A percentile compares a stretch with the other conserved stretches of the same genome.
These are phyloP conservation scores for Simmondsia chinensis DNA, from an alignment of 148 eudicot species.

Conservation along the genomic window DNA sequence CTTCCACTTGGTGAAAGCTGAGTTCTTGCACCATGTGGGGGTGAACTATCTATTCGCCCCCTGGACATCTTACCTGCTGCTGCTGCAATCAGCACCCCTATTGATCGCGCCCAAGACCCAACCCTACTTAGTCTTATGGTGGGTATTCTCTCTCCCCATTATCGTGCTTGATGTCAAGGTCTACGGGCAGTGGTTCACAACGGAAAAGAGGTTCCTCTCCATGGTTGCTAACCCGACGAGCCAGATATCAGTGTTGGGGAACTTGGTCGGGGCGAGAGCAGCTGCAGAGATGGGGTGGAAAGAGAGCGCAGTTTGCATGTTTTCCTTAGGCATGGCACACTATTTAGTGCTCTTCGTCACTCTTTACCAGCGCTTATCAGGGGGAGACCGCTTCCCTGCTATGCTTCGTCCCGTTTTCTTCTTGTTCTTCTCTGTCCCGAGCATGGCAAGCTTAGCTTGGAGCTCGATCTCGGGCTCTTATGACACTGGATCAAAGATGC, in stretches of 20 bases:
- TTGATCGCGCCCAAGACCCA: slow-evolving; percentile 3
- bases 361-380: slow-evolving; percentile 45
- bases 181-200: slow-evolving; percentile 67
- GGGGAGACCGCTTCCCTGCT: slow-evolving; percentile 32
- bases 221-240: slow-evolving; percentile 51
- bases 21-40: slow-evolving; percentile 29
- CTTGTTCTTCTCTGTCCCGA: slow-evolving; percentile 48
- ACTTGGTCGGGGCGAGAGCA: slow-evolving; percentile 31
- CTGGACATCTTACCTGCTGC: slow-evolving; percentile 33
- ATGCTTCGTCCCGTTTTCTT: slow-evolving; percentile 48
- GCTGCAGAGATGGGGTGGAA: slow-evolving; percentile 30
- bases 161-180: slow-evolving; percentile 44
- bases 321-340: slow-evolving; percentile 28
- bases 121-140: slow-evolving; percentile 25
- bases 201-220: slow-evolving; percentile 36
- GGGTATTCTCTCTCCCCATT: slow-evolving; percentile 34
- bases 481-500: slow-evolving; percentile 39
- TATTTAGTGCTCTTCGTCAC: slow-evolving; percentile 49
- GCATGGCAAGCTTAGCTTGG: slow-evolving; percentile 56
- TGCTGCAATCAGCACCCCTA: slow-evolving; percentile 24
- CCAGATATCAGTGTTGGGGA: slow-evolving; percentile 46
- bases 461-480: slow-evolving; percentile 36
- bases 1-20: slow-evolving; percentile 41
- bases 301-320: slow-evolving; percentile 31
- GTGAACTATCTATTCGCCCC: slow-evolving; percentile 34